Conservation (phyloP, 2,329 filamentous ascomycete genomes). For the Periglandula ipomoeae region DNA sequence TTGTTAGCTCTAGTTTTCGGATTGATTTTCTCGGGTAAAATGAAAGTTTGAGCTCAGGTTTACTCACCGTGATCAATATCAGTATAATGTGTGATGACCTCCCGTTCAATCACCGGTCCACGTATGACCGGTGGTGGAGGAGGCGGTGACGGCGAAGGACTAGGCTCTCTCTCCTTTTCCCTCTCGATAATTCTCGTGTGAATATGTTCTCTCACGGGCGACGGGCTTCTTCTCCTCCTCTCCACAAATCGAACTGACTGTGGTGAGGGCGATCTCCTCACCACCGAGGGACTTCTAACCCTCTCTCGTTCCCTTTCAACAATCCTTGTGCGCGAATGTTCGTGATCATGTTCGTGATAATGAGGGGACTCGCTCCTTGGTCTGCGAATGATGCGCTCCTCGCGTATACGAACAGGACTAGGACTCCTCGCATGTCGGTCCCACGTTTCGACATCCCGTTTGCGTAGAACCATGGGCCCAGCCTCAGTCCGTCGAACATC, state of each 20-base stretch:
- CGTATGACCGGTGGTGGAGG: slow-evolving; percentile 58
- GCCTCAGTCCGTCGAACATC: slow-evolving; percentile 37
- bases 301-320: slow-evolving; percentile 32
- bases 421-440: slow-evolving; percentile 39
- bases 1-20: neutral
- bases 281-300: slow-evolving; percentile 27
- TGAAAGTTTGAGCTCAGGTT: neutral
- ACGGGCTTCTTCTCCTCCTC: slow-evolving; percentile 28
- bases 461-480: slow-evolving; percentile 44
- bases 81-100: slow-evolving; percentile 81
- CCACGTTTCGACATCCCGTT: slow-evolving; percentile 45
- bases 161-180: slow-evolving; percentile 30
- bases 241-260: slow-evolving; percentile 28
- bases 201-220: slow-evolving; percentile 37
- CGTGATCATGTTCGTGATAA: slow-evolving; percentile 22
- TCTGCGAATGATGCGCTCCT: slow-evolving; percentile 34
- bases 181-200: slow-evolving; percentile 40
- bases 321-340: slow-evolving; percentile 26
- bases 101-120: slow-evolving; percentile 73
- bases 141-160: slow-evolving; percentile 39
- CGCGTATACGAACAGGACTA: slow-evolving; percentile 31
- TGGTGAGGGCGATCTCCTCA: slow-evolving; percentile 18
- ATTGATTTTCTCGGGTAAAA: neutral
- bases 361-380: slow-evolving; percentile 33
- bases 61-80: slow-evolving; percentile 76